phyloP scores from a whole-genome alignment of 805 yeast species.

The Lipomyces kockii region DNA sequence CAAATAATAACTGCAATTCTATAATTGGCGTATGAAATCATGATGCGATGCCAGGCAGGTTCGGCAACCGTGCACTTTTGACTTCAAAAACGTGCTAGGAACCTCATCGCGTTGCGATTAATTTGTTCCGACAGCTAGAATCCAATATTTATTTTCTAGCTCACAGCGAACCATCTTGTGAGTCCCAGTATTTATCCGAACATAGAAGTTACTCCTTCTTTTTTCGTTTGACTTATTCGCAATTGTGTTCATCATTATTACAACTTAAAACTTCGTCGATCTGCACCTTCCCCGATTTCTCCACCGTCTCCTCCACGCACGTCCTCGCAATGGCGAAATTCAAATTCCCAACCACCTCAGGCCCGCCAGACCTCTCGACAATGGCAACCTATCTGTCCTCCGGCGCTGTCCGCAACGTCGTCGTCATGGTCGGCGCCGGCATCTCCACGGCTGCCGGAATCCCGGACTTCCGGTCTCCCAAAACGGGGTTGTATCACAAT shows the following conservation, averaged over 20 bases:
- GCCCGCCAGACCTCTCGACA: conserved; percentile 16
- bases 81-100: too few relatives aligned
- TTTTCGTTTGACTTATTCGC: not conserved
- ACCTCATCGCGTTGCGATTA: too few relatives aligned
- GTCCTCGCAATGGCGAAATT: conserved; percentile 3
- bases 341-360: conserved; percentile 11
- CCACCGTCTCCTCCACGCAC: conserved; percentile 6
- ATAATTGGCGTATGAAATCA: too few relatives aligned
- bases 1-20: too few relatives aligned
- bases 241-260: not conserved
- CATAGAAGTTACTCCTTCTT: not conserved
- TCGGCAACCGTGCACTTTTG: too few relatives aligned
- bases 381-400: conserved; percentile 23
- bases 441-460: conserved; percentile 92
- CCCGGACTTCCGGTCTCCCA: conserved; percentile 92
- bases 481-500: conserved; percentile 79
- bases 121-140: too few relatives aligned
- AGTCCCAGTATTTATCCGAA: not conserved
- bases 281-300: not conserved
- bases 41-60: too few relatives aligned
- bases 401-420: conserved; percentile 26
- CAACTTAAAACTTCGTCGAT: not conserved
- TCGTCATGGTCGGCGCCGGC: conserved; percentile 79
- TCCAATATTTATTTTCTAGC: too few relatives aligned
- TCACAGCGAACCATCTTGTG: not conserved